phyloP scores from a whole-genome alignment of 352 stramenopile genomes.

The Peronospora tabacina region DNA sequence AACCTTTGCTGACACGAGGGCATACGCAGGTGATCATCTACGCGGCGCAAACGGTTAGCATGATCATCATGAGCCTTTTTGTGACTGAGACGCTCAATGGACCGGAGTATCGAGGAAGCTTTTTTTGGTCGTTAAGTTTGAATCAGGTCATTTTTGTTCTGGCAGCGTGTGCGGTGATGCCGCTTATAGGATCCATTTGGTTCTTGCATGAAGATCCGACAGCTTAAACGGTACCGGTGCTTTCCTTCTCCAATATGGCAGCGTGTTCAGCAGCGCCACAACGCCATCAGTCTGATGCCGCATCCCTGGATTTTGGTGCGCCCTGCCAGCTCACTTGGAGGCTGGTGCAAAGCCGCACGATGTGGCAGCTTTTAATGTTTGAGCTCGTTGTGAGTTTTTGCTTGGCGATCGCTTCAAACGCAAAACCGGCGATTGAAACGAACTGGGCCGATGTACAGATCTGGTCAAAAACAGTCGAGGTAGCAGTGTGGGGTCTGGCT shows the following conservation, averaged over 20 bases:
- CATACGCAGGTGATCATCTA: slow-evolving; percentile 53
- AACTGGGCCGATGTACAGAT: slow-evolving; percentile 48
- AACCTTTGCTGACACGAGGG: slow-evolving; percentile 44
- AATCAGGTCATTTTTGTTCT: slow-evolving; percentile 31
- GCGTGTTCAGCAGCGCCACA: slow-evolving; percentile 4
- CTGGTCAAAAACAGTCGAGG: slow-evolving; percentile 42
- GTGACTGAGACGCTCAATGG: slow-evolving; percentile 50
- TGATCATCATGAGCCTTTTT: slow-evolving; percentile 45
- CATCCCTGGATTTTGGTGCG: slow-evolving; percentile 13
- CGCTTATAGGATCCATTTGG: slow-evolving; percentile 43
- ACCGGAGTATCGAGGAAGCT: slow-evolving; percentile 46
- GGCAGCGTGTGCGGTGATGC: slow-evolving; percentile 30
- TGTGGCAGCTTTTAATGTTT: slow-evolving; percentile 76
- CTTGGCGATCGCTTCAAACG: slow-evolving; percentile 41
- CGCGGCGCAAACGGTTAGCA: slow-evolving; percentile 33
- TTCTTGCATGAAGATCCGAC: slow-evolving; percentile 43
- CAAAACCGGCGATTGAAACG: slow-evolving; percentile 38
- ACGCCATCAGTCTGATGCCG: slow-evolving; percentile 1
- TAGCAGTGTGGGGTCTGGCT: slow-evolving; percentile 43
- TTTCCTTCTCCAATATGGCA: slow-evolving; percentile 7
- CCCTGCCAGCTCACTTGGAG: slow-evolving; percentile 50
- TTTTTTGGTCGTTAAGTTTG: slow-evolving; percentile 34
- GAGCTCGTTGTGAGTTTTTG: slow-evolving; percentile 54
- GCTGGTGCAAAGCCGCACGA: slow-evolving; percentile 50
- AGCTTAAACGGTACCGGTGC: slow-evolving; percentile 10